phyloP scores from a whole-genome alignment of 805 yeast species.

The Saturnispora zaruensis region DNA sequence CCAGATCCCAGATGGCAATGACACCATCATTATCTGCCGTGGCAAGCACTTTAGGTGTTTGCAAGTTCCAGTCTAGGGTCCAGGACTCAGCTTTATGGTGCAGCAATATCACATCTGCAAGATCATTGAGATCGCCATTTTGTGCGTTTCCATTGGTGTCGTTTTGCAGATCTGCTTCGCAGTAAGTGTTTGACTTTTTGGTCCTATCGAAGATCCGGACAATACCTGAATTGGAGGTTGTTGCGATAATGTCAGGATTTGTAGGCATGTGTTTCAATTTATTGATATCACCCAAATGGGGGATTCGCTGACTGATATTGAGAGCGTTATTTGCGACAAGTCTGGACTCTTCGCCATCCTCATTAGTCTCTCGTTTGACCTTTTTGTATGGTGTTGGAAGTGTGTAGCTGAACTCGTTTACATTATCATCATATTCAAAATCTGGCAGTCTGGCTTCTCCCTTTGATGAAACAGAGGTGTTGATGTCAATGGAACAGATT shows the following conservation, averaged over 20 bases:
- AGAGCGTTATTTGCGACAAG: slow-evolving; percentile 10
- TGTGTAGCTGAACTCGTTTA: slow-evolving; percentile 26
- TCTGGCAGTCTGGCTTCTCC: slow-evolving; percentile 8
- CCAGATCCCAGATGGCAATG: slow-evolving; percentile 62
- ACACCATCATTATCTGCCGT: slow-evolving; percentile 59
- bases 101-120: slow-evolving; percentile 21
- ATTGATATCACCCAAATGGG: slow-evolving; percentile 66
- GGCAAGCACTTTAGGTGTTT: slow-evolving; percentile 48
- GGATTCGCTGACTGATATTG: slow-evolving; percentile 44
- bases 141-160: slow-evolving; percentile 9
- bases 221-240: slow-evolving; percentile 58
- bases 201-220: slow-evolving; percentile 72
- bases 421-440: slow-evolving; percentile 30
- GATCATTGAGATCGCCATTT: slow-evolving; percentile 10
- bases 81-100: slow-evolving; percentile 46
- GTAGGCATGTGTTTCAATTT: slow-evolving; percentile 71
- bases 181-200: slow-evolving; percentile 47
- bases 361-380: neutral
- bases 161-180: slow-evolving; percentile 26
- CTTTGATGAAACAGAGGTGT: neutral
- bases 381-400: slow-evolving; percentile 10
- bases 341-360: slow-evolving; percentile 4
- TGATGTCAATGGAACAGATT: slow-evolving; percentile 9
- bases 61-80: slow-evolving; percentile 69
- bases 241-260: slow-evolving; percentile 74